Percentiles rank a stretch among this genome's conserved stretches.
Evolutionary conservation across 73 alveolate genomes (phyloP).

Genomic region (Effrenium voratum): DNA sequence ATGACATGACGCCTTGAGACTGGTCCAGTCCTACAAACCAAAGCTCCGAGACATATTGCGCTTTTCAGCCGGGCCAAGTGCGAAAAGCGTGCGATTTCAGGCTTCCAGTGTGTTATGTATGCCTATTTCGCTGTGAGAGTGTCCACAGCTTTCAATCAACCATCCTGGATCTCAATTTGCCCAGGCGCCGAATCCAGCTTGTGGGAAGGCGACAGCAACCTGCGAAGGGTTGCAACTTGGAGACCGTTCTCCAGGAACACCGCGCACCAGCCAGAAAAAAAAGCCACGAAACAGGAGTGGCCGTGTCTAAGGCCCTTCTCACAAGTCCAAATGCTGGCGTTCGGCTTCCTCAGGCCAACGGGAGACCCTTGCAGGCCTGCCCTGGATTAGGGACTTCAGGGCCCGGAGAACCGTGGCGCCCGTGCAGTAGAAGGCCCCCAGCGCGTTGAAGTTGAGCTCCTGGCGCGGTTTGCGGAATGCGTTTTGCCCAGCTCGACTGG

Average conservation of each 20-base stretch:
- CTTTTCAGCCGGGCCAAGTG: too few species aligned
- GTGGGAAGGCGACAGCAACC: constrained; percentile 87
- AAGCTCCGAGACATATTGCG: too few species aligned
- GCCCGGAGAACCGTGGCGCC: constrained; percentile 86
- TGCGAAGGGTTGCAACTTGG: not conserved
- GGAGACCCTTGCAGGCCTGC: constrained; percentile 11
- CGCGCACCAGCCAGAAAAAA: too few species aligned
- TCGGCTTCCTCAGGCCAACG: not conserved
- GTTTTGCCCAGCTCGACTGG: too few species aligned
- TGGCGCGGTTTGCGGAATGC: not conserved
- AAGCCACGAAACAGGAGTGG: too few species aligned
- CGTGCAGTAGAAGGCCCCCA: constrained; percentile 62
- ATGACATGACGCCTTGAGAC: not conserved
- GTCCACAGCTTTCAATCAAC: too few species aligned
- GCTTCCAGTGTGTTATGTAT: too few species aligned
- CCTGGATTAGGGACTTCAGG: constrained; percentile 85
- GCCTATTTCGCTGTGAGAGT: too few species aligned
- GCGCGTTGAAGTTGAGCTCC: constrained; percentile 81
- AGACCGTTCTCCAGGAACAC: not conserved
- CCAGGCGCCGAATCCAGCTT: constrained; percentile 61
- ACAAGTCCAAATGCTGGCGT: too few species aligned
- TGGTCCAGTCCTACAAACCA: not conserved
- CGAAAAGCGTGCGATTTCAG: too few species aligned
- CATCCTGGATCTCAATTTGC: too few species aligned
- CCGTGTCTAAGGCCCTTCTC: too few species aligned